phyloP scores from a whole-genome alignment of 139 green algal species.

The Chlamydomonas applanata region DNA sequence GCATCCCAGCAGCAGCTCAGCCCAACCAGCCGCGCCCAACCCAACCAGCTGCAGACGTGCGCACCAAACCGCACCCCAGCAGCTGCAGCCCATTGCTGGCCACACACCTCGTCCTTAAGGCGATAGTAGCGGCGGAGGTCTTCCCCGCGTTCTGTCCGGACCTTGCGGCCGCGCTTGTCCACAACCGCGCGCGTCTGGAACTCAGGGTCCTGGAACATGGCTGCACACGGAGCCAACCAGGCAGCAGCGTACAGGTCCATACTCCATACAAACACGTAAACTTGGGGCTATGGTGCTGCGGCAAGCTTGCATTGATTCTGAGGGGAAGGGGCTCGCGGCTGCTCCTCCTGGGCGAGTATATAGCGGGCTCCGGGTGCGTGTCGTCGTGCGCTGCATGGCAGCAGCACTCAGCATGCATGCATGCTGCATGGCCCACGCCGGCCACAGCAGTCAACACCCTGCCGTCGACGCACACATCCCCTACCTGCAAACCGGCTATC shows the following conservation, averaged over 20 bases:
- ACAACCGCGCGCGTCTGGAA: slow-evolving; percentile 54
- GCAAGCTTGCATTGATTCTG: not conserved
- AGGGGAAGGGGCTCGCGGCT: not conserved
- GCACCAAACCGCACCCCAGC: no score
- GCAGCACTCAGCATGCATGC: no score
- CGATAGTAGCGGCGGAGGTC: slow-evolving; percentile 77
- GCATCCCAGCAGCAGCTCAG: no score
- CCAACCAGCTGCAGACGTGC: no score
- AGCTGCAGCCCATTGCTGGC: no score
- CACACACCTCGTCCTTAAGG: slow-evolving; percentile 55
- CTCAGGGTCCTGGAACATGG: slow-evolving; percentile 83
- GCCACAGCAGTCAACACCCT: no score
- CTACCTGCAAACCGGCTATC: slow-evolving; percentile 82
- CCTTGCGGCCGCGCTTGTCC: slow-evolving; percentile 88
- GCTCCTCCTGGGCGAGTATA: not conserved
- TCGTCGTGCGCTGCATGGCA: no score
- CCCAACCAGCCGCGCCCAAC: no score
- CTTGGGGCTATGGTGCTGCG: not conserved
- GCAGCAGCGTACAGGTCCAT: no score
- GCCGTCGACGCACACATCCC: not conserved
- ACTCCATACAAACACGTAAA: not conserved
- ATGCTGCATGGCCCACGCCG: not conserved
- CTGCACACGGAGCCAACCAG: slow-evolving; percentile 28
- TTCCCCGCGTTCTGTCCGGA: slow-evolving; percentile 35
- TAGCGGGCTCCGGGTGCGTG: no score